Evolutionary conservation across 257 asterid genomes (phyloP), one percentile per base, ranked within the genome.

Genomic region (Cordia subcordata): DNA sequence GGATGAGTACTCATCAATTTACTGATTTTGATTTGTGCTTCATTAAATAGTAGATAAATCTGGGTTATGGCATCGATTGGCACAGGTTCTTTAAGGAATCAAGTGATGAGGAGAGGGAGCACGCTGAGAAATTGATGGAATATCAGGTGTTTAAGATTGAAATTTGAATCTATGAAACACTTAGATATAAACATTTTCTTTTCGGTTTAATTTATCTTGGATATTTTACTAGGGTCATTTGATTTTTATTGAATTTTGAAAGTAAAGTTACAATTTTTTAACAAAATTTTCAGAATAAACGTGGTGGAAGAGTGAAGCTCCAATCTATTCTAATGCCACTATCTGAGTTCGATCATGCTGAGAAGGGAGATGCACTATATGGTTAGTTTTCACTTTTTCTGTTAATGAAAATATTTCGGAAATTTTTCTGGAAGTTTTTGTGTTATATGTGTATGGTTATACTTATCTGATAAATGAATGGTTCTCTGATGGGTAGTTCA

Each of bases 291-390:
- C 17, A 59, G 63, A 59, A 59, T 46, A 59, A 42, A 22, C 49
- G 63, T 45, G 63, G 73, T 61, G 68, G 73, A 13, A 68, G 61
- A 37, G 68, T 68, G 67, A 61, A 54, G 63, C 49, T 68, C 47
- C 73, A 55, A 39, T 45, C 73, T 5, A 47, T 68, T 61, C 37
- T 68, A 35, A 61, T 61, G 68, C 68, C 73, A 0, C 44, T 55
- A 16, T 68, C 73, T 15, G 73, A 68, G 57, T 68, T 61, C 22
- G 68, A 68, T 44, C 57, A 61, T 37, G 59, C 52, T 49, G 73
- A 68, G 54, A 68, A 61, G 49, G 73, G 73, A 20, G 73, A 61
- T 61, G 68, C 73, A 17, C 47, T 68, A 38, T 46, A 68, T 68
- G 68, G 73, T 68, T 53, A 55, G 62, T 55, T 17, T 49, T 19